Conservation (phyloP, 305 asterid species). For the Vinca major region DNA sequence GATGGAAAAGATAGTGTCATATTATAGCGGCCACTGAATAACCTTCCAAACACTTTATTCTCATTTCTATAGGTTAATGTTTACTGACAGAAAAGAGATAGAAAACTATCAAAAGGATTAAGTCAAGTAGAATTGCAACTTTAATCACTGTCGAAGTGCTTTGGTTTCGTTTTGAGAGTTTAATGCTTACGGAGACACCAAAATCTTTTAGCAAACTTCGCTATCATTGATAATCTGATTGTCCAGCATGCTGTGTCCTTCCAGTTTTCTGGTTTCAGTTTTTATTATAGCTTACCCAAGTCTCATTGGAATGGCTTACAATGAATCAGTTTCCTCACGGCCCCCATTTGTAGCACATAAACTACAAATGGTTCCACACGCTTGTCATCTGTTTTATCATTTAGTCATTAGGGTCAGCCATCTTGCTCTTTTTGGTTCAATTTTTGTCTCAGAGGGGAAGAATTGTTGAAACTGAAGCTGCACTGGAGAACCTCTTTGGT, state of each 20-base stretch:
- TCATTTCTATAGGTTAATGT: not conserved
- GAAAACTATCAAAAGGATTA: not conserved
- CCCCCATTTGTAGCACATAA: not conserved
- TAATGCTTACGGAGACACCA: not conserved
- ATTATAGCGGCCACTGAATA: not conserved
- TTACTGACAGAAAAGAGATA: not conserved
- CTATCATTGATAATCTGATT: not conserved
- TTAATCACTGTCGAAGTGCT: not conserved
- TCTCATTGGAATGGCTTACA: not conserved
- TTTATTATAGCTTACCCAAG: not conserved
- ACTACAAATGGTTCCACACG: not conserved
- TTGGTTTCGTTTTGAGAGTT: not conserved
- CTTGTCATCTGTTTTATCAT: not conserved
- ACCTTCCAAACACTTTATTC: not conserved
- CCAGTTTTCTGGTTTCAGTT: not conserved
- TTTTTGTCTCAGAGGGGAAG: slow-evolving; percentile 53
- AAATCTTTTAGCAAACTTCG: not conserved
- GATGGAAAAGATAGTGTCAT: not conserved
- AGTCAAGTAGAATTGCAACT: not conserved
- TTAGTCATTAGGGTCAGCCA: not conserved
- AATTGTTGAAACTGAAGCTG: slow-evolving; percentile 65
- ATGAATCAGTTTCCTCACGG: not conserved
- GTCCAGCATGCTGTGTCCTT: not conserved
- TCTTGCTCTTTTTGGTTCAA: not conserved
- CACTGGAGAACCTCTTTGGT: slow-evolving; percentile 74